Conservation (phyloP, 2,329 filamentous ascomycete genomes). For the Hymenoscyphus fraxineus region DNA sequence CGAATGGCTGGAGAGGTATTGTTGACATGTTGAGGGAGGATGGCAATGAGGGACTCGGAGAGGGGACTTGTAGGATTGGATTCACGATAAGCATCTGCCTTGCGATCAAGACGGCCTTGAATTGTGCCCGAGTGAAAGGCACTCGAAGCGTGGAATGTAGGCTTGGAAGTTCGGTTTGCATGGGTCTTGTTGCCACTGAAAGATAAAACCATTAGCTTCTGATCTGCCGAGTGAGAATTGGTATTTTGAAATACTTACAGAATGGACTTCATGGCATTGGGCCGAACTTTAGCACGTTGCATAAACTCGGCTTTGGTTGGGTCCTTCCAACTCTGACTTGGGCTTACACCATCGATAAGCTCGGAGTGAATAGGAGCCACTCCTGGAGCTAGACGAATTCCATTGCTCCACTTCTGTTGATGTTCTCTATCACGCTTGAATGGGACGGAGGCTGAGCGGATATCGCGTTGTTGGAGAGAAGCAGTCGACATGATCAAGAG, state of each 20-base stretch:
- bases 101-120: slow-evolving; percentile 21
- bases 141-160: slow-evolving; percentile 11
- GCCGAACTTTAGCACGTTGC: slow-evolving; percentile 28
- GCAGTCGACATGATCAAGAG: slow-evolving; percentile 17
- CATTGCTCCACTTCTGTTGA: slow-evolving; percentile 30
- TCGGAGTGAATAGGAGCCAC: slow-evolving; percentile 5
- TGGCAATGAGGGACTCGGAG: slow-evolving; percentile 32
- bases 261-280: slow-evolving; percentile 24
- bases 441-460: slow-evolving; percentile 28
- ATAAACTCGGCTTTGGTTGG: background rate
- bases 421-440: slow-evolving; percentile 35
- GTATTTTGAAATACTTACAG: slow-evolving; percentile 15
- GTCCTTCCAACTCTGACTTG: background rate
- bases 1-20: slow-evolving; percentile 22
- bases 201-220: background rate
- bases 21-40: slow-evolving; percentile 31
- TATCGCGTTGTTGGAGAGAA: slow-evolving; percentile 28
- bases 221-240: background rate
- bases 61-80: slow-evolving; percentile 22
- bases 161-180: slow-evolving; percentile 26
- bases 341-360: background rate
- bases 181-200: slow-evolving; percentile 20
- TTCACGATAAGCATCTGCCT: slow-evolving; percentile 25
- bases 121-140: slow-evolving; percentile 1
- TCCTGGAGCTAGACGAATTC: slow-evolving; percentile 24